Percentiles rank a stretch among this genome's conserved stretches.
These are phyloP conservation scores for Flaveria linearis DNA, from an alignment of 129 eudicot genomes.

Conservation along the genomic window DNA sequence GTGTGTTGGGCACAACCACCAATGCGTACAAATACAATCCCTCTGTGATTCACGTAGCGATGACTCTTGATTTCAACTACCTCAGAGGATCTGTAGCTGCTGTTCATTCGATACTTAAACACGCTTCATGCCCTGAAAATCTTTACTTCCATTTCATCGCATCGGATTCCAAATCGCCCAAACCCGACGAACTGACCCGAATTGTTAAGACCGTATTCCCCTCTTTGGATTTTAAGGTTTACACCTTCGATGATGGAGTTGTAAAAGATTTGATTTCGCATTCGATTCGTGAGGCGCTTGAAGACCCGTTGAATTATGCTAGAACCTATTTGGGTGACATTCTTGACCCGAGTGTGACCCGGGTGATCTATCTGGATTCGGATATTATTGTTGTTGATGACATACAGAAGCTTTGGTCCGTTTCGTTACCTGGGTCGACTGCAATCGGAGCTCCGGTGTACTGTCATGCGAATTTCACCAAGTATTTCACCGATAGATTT, in stretches of 20 bases:
- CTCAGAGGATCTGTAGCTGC: constrained; percentile 80
- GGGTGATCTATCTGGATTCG: constrained; percentile 78
- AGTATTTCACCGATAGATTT: constrained; percentile 52
- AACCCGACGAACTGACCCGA: constrained; percentile 32
- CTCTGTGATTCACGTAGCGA: constrained; percentile 55
- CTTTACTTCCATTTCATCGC: constrained; percentile 62
- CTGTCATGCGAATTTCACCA: constrained; percentile 62
- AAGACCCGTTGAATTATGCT: constrained; percentile 71
- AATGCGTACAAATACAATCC: no score
- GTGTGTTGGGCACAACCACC: constrained; percentile 13
- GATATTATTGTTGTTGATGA: constrained; percentile 67
- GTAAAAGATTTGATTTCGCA: constrained; percentile 57
- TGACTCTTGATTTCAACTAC: constrained; percentile 23
- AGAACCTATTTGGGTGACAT: constrained; percentile 63
- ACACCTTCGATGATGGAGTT: constrained; percentile 39
- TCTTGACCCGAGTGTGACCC: constrained; percentile 47
- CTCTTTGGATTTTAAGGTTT: constrained; percentile 47
- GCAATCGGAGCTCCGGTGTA: constrained; percentile 81
- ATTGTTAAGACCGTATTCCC: constrained; percentile 58
- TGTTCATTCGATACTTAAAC: constrained; percentile 63
- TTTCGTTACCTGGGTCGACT: constrained; percentile 40
- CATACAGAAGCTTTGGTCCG: constrained; percentile 53
- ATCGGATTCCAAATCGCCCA: constrained; percentile 34
- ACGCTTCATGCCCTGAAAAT: constrained; percentile 70
- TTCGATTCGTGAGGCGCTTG: constrained; percentile 69